Evolutionary conservation across 2,329 filamentous ascomycete genomes (phyloP), one percentile per base, ranked within the genome.

Genomic region (Neospermospora avenae): DNA sequence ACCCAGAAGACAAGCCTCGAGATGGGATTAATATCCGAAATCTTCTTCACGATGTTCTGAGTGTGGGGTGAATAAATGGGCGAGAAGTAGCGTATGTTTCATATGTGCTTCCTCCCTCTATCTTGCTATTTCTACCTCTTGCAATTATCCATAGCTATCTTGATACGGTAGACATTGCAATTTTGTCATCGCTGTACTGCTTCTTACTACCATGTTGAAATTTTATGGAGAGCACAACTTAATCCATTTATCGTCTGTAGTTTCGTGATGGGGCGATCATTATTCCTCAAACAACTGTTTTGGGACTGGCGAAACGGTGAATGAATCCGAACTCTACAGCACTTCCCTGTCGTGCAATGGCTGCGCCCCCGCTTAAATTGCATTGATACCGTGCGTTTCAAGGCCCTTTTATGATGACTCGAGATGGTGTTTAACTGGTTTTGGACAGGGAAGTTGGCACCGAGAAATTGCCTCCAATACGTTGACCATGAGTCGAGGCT

Each of bases 31-130:
- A 71, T 55, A 58, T 70, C 58, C 67, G 67, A 67, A 63, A 49
- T 58, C 58, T 70, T 56, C 63, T 73, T 51, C 62, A 64, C 61
- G 65, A 65, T 35, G 68, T 71, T 57, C 59, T 71, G 48, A 57
- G 42, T 31, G 58, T 64, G 58, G 57, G 28, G 18, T 61, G 34
- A 61, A 48, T 44, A 58, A 45, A 55, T 39, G 42, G 22, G 34
- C 55, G 24, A 24, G 24, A 54, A n/a, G 8, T 56, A 48, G 61
- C 65, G 49, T 57, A 54, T 53, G 63, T 65, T 65, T 63, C 62
- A 48, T 7, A 57, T 46, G 60, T 59, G 61, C 62, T 35, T 53
- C 54, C 25, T 34, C 24, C 51, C 60, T 51, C 4, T 20, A 55
- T 37, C 25, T 31, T 46, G 44, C 31, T 46, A 16, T 31, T 1